Evolutionary conservation across 441 rosid genomes (phyloP).

Genomic region (Jatropha multifida): DNA sequence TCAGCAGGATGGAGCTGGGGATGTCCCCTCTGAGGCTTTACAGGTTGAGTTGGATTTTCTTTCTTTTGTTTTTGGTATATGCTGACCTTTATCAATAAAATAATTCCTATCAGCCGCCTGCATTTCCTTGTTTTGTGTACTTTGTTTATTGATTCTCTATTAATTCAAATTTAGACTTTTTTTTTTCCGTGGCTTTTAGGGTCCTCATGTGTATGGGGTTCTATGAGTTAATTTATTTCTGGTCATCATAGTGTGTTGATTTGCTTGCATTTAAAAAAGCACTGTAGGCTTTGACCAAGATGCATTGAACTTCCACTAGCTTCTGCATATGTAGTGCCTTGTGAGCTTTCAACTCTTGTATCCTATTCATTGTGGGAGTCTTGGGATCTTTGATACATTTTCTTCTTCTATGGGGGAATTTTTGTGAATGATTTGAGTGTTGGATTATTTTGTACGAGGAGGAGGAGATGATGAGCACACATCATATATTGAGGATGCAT

Average conservation of each 20-base stretch:
- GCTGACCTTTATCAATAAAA: not conserved
- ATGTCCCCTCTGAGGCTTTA: constrained; percentile 33
- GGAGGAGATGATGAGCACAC: not conserved
- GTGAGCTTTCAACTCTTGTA: not conserved
- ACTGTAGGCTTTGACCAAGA: not conserved
- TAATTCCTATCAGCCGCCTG: not conserved
- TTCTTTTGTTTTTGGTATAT: constrained; percentile 6
- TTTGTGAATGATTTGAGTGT: not conserved
- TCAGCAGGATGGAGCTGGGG: constrained; percentile 97
- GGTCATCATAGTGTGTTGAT: no score
- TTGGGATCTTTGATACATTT: not conserved
- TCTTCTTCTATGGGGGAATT: not conserved
- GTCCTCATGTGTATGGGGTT: not conserved
- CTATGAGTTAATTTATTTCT: not conserved
- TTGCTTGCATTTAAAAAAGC: not conserved
- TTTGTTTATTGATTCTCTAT: not conserved
- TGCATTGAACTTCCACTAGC: not conserved
- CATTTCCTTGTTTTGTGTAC: not conserved
- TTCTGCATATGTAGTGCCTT: not conserved
- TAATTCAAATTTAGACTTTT: not conserved
- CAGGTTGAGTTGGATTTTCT: constrained; percentile 34
- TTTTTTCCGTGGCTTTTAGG: not conserved
- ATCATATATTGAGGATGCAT: not conserved
- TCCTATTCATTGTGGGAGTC: not conserved
- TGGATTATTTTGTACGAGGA: not conserved